Conservation (phyloP, 1,284 basidiomycete genomes). For the Tilletia setariae region DNA sequence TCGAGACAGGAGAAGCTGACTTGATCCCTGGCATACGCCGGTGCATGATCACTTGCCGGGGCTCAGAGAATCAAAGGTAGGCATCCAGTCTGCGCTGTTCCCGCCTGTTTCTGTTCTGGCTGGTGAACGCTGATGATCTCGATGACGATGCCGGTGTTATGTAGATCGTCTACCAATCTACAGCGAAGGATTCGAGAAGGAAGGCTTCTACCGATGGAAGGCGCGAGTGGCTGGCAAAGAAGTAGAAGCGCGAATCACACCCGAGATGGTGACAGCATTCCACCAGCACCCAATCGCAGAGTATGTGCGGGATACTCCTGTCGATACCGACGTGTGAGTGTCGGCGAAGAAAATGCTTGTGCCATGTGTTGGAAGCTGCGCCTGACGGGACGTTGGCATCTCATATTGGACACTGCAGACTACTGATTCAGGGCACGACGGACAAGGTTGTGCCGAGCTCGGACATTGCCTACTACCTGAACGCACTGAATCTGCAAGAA, state of each 20-base stretch:
- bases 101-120: no score
- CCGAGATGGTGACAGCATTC: slow-evolving; percentile 36
- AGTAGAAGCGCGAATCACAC: slow-evolving; percentile 31
- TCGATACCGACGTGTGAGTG: slow-evolving; percentile 30
- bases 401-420: slow-evolving; percentile 13
- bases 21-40: slow-evolving; percentile 64
- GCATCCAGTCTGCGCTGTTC: background rate
- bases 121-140: background rate
- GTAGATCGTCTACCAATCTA: slow-evolving; percentile 31
- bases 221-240: slow-evolving; percentile 36
- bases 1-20: no score
- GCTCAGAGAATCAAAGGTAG: background rate
- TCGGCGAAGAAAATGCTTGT: no score
- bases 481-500: slow-evolving; percentile 26
- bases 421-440: slow-evolving; percentile 37
- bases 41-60: slow-evolving; percentile 65
- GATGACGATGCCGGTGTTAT: background rate
- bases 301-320: slow-evolving; percentile 30
- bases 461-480: slow-evolving; percentile 32
- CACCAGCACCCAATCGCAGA: slow-evolving; percentile 30
- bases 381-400: background rate
- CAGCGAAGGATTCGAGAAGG: slow-evolving; percentile 27
- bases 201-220: slow-evolving; percentile 39
- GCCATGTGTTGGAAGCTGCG: no score
- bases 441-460: slow-evolving; percentile 37